Evolutionary conservation across 1,284 basidiomycete genomes (phyloP).

Genomic region (Macrocystidia cucumis): DNA sequence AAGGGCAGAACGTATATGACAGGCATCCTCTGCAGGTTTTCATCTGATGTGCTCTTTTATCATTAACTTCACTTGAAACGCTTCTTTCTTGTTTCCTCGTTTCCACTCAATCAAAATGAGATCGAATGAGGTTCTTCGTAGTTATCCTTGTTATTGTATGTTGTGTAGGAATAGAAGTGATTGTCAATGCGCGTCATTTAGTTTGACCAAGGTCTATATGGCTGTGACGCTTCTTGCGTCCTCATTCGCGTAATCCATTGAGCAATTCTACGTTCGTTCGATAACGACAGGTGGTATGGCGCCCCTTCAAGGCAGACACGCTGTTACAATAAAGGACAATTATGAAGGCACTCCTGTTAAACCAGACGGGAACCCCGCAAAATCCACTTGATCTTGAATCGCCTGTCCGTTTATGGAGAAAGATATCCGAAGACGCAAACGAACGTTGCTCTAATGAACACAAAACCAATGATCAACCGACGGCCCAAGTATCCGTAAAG

Average conservation of each 20-base stretch:
- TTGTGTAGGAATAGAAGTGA: constrained; percentile 8
- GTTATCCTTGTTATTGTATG: constrained; percentile 6
- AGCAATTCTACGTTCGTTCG: not conserved
- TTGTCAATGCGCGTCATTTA: constrained; percentile 4
- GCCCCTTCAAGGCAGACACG: no score
- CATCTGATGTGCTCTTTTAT: constrained; percentile 36
- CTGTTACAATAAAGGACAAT: constrained; percentile 5
- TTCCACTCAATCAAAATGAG: no score
- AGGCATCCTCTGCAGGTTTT: constrained; percentile 81
- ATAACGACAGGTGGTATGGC: not conserved
- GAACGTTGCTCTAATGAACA: constrained; percentile 65
- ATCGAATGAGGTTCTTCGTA: no score
- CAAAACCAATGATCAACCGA: not conserved
- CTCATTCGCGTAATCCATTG: not conserved
- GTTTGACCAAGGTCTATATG: no score
- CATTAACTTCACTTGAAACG: no score
- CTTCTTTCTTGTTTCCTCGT: no score
- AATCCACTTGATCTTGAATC: constrained; percentile 93
- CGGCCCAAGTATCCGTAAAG: not conserved
- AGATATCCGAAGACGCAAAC: constrained; percentile 82
- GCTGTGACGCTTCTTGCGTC: no score
- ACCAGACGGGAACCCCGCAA: constrained; percentile 80
- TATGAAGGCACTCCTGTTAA: constrained; percentile 47
- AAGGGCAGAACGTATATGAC: constrained; percentile 85
- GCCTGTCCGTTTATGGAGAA: constrained; percentile 63